Evolutionary conservation across 1,139 yeast species (phyloP).

Genomic region (Suhomyces atakaporum): DNA sequence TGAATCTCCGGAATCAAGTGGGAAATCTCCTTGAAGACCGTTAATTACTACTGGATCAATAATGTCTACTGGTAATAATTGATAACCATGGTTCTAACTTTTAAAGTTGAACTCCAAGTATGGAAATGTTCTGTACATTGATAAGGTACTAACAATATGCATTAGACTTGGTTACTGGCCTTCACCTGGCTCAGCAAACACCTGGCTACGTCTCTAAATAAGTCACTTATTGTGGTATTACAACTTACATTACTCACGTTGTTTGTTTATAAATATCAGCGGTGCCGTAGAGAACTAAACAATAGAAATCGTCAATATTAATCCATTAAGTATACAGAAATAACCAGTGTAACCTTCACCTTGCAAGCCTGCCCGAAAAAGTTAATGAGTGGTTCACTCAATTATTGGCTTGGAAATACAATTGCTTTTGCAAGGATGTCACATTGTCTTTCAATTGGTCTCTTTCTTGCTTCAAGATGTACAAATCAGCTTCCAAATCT

Average conservation of each 20-base stretch:
- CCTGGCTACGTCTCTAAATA: no score
- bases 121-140: no score
- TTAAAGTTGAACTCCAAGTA: no score
- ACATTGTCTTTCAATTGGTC: constrained; percentile 73
- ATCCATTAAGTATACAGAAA: neutral
- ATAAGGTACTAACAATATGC: no score
- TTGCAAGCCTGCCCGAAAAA: neutral
- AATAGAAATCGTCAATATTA: constrained; percentile 4
- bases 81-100: no score
- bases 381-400: constrained; percentile 12
- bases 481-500: constrained; percentile 83
- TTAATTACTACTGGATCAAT: no score
- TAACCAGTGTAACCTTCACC: neutral
- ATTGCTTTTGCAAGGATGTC: constrained; percentile 58
- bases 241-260: neutral
- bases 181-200: no score
- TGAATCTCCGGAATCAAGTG: no score
- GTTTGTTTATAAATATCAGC: neutral
- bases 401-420: constrained; percentile 31
- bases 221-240: no score
- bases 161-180: no score
- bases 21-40: no score
- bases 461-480: constrained; percentile 78
- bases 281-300: constrained; percentile 3
- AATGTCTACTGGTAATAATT: no score